Evolutionary conservation across 225 moss, liverwort and hornwort genomes (phyloP).

Genomic region (Marchantia polymorpha): DNA sequence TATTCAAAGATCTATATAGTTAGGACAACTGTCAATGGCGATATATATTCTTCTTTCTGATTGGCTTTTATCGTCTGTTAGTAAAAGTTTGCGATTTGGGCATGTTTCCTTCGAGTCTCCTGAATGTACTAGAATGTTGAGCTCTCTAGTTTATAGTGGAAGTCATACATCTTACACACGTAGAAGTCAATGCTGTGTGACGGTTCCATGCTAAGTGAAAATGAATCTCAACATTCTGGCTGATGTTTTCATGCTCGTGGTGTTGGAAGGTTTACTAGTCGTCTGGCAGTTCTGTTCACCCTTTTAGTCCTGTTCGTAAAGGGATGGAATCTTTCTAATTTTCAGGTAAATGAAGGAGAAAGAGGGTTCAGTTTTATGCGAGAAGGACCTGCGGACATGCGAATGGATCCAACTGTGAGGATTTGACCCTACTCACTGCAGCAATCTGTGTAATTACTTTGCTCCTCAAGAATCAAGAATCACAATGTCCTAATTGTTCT

Average conservation of each 20-base stretch:
- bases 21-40: background rate
- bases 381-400: conserved; percentile 93
- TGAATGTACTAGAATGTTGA: background rate
- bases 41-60: background rate
- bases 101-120: background rate
- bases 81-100: background rate
- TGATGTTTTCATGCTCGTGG: background rate
- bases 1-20: background rate
- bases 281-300: background rate
- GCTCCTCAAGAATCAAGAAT: too few relatives aligned
- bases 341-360: conserved; percentile 72
- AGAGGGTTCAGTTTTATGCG: conserved; percentile 98
- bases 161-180: background rate
- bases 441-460: background rate
- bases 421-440: background rate
- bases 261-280: background rate
- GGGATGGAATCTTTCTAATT: background rate
- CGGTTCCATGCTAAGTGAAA: background rate
- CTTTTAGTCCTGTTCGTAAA: background rate
- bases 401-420: conserved; percentile 97
- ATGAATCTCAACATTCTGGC: background rate
- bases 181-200: background rate
- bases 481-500: too few relatives aligned
- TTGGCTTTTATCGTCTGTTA: background rate
- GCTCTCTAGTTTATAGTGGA: background rate